Evolutionary conservation across 2,329 filamentous ascomycete genomes (phyloP).

Genomic region (Colletotrichum australisinense): DNA sequence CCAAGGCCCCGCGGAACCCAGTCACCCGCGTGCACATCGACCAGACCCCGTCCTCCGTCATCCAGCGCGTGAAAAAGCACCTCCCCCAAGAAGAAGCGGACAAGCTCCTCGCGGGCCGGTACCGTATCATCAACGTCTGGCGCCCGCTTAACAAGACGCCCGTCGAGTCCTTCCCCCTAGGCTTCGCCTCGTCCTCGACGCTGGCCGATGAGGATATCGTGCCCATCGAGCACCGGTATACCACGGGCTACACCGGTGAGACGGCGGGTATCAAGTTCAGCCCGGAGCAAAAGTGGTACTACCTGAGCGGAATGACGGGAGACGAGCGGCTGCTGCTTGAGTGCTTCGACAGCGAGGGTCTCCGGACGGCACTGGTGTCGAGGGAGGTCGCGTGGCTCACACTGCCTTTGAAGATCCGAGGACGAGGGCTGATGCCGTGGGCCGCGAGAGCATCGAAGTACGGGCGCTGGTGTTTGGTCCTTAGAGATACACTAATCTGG

Average conservation of each 20-base stretch:
- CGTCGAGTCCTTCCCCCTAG: conserved; percentile 75
- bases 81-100: conserved; percentile 71
- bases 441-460: conserved; percentile 90
- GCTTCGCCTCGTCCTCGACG: conserved; percentile 73
- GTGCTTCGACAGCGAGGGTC: conserved; percentile 77
- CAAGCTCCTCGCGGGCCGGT: conserved; percentile 72
- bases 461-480: conserved; percentile 84
- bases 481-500: conserved; percentile 37
- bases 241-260: conserved; percentile 74
- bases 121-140: conserved; percentile 92
- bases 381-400: conserved; percentile 73
- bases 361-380: conserved; percentile 60
- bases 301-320: conserved; percentile 81
- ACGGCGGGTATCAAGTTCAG: conserved; percentile 76
- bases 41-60: conserved; percentile 77
- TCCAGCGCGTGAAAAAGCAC: conserved; percentile 75
- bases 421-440: conserved; percentile 75
- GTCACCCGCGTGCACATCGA: conserved; percentile 85
- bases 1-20: conserved; percentile 71
- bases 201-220: conserved; percentile 74
- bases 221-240: conserved; percentile 79
- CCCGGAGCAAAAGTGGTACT: conserved; percentile 77
- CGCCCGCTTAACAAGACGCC: conserved; percentile 70
- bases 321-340: conserved; percentile 80
- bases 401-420: conserved; percentile 83